Evolutionary conservation across 495 filamentous ascomycete genomes (phyloP), one percentile per base, ranked within the genome.

Genomic region (Podospora didyma): DNA sequence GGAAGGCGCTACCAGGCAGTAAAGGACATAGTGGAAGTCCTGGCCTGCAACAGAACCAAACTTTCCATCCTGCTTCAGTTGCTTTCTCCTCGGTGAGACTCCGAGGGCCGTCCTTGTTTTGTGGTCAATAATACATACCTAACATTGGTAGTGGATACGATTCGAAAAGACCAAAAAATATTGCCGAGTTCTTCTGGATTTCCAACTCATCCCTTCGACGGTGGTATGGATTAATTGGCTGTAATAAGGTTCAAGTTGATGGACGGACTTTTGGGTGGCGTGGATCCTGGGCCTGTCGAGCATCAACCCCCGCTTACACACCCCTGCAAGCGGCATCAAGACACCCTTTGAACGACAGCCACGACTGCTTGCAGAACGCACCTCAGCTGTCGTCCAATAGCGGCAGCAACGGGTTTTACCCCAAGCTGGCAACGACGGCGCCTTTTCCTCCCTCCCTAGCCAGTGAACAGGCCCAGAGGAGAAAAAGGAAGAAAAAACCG

Each of bases 351-450:
- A 68, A 64, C 61, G 64, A 59, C 58, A 69, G 70, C 70, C 70
- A 73, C 70, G 70, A 71, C 68, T 65, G 53, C 60, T 53, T 73
- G 70, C 70, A 69, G 66, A 61, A 69, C 54, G 66, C 62, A 61
- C 56, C 42, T 49, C 62, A 42, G 44, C 56, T 56, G 53, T 49
- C 53, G 39, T 62, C 67, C 68, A 71, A 69, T 71, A 58, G 56
- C 59, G 55, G 51, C 46, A 31, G 22, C 31, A 20, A 17, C 49
- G 23, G 41, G 23, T 26, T 46, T 26, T 21, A 45, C 23, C 39
- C 51, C 20, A 41, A 16, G 17, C 50, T 23, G 34, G 20, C 41
- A 4, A 10, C 57, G 46, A 56, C 57, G 37, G 51, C 31, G 41
- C 56, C 20, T 2, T 34, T 51, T 55, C 46, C 42, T 22, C 23